Conservation (phyloP, 768 basidiomycete species). For the Dacryopinax spathularia region DNA sequence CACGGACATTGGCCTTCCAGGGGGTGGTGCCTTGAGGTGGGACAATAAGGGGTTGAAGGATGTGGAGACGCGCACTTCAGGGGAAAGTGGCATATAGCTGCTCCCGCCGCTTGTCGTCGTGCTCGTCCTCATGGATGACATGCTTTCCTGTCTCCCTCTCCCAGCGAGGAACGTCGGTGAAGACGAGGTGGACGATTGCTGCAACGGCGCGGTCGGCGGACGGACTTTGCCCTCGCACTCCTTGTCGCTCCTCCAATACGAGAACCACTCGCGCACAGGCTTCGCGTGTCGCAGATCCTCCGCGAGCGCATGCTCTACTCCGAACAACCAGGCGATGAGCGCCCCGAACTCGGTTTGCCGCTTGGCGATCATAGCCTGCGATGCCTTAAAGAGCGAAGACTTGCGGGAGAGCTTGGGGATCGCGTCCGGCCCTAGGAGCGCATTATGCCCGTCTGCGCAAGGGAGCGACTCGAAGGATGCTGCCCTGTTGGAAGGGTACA, state of each 20-base stretch:
- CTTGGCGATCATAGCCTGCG: constrained; percentile 48
- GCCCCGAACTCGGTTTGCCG: constrained; percentile 45
- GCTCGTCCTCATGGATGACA: not conserved
- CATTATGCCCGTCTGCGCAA: constrained; percentile 53
- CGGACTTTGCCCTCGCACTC: constrained; percentile 39
- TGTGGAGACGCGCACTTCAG: not conserved
- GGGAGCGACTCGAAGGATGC: constrained; percentile 78
- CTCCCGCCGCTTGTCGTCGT: not conserved
- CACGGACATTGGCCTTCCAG: not conserved
- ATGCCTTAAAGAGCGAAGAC: constrained; percentile 56
- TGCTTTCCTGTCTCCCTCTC: not conserved
- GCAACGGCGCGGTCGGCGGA: not conserved
- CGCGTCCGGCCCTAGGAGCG: constrained; percentile 19
- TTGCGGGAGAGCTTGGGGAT: constrained; percentile 58
- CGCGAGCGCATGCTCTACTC: constrained; percentile 36
- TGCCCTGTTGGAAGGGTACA: constrained; percentile 36
- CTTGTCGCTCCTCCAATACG: constrained; percentile 57
- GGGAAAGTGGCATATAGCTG: not conserved
- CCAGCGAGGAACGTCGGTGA: not conserved
- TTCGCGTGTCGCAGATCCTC: constrained; percentile 46
- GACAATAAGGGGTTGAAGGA: not conserved
- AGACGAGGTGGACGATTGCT: not conserved
- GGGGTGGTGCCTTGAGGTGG: not conserved
- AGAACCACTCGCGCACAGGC: constrained; percentile 61
- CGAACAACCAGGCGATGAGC: constrained; percentile 46